A percentile compares a stretch with the other conserved stretches of the same genome.
Evolutionary conservation across 2,329 filamentous ascomycete genomes (phyloP).

Genomic region (Drechslerella dactyloides): DNA sequence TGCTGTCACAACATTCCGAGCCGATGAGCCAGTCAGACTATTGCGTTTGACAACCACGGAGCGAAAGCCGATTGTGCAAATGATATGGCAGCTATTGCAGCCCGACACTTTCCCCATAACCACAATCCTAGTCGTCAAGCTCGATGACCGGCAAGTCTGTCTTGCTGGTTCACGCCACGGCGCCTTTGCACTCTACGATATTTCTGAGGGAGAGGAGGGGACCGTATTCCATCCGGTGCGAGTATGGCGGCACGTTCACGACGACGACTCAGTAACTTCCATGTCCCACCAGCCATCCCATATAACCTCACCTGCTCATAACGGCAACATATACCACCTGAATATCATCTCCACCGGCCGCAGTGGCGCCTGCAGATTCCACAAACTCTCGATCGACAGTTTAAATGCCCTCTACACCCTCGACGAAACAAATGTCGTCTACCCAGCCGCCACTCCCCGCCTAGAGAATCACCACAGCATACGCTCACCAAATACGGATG

Average conservation of each 20-base stretch:
- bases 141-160: slow-evolving; percentile 4
- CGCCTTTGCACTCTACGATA: slow-evolving; percentile 32
- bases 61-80: background rate
- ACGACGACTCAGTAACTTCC: slow-evolving; percentile 52
- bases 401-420: slow-evolving; percentile 4
- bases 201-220: background rate
- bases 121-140: slow-evolving; percentile 15
- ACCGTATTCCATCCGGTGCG: slow-evolving; percentile 8
- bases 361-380: slow-evolving; percentile 49
- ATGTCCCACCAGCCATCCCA: background rate
- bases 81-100: slow-evolving; percentile 18
- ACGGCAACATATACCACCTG: background rate
- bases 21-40: slow-evolving; percentile 17
- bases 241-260: slow-evolving; percentile 50
- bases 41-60: slow-evolving; percentile 9
- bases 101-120: slow-evolving; percentile 45
- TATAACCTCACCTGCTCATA: slow-evolving; percentile 7
- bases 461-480: slow-evolving; percentile 36
- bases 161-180: slow-evolving; percentile 40
- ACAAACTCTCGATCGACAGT: slow-evolving; percentile 13
- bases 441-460: slow-evolving; percentile 26
- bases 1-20: slow-evolving; percentile 40
- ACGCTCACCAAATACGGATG: slow-evolving; percentile 17
- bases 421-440: slow-evolving; percentile 16
- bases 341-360: slow-evolving; percentile 49